Base-by-base conservation (phyloP, 2,329 filamentous ascomycete genomes). In the Alternaria incomplexa region DNA sequence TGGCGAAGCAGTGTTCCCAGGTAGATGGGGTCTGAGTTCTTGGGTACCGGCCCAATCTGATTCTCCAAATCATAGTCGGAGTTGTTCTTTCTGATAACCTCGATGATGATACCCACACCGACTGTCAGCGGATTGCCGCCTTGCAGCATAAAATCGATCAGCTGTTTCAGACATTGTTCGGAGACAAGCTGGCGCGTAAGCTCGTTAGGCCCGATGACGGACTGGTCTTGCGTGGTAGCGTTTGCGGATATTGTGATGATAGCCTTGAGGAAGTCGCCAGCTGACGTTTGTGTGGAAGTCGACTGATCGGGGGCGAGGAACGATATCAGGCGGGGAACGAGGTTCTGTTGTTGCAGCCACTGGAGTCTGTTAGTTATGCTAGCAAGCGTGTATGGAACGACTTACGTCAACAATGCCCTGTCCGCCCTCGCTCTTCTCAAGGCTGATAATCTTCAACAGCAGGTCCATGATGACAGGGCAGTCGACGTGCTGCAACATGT, bases 181-280 rank as follows among this genome's bases (percentile, higher is more conserved):
- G 96, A 98, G 2, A 99, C 96, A 5, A 99, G 86, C 81, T 99
- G 93, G 44, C 96, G 90, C 6, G 96, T 99, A 53, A 99, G 87
- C 77, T 97, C 96, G 78, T 99, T 99, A 5, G 96, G 96, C 4
- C 96, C 96, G 77, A 99, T 98, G 74, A 96, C 97, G n/a, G 95
- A 96, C 78, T 97, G 94, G 75, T 99, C 96, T 75, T 97, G 97
- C 72, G 97, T 96, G 2, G 95, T 97, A 4, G 96, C 96, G 76
- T 99, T 99, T 64, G 96, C 96, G 2, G 96, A 98, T 62, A 99
- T 97, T 25, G 96, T 99, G 70, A 99, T 98, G 77, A 99, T 97
- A 45, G 96, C 96, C 80, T 99, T 99, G 73, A 99, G 87, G 71
- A 99, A 99, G 77, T 99, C 96, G 46, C 96, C 96, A 1, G 96